A percentile compares a stretch with the other conserved stretches of the same genome.
Evolutionary conservation across 2,329 filamentous ascomycete species (phyloP).

Genomic region (Penicillium polonicum): DNA sequence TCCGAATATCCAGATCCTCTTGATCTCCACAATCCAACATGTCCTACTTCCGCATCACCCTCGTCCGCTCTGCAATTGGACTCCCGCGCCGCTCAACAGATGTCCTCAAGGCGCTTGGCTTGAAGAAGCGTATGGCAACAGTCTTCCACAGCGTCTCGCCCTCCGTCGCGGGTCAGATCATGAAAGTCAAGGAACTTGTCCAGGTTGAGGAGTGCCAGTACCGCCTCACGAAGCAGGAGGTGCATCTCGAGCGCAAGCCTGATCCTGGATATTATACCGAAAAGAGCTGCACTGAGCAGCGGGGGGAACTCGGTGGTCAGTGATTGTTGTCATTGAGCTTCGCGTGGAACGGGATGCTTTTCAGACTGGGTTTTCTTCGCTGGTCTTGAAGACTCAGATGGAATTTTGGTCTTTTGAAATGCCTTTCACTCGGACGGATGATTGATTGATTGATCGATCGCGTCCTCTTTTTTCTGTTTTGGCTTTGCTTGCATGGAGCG

Average conservation of each 20-base stretch:
- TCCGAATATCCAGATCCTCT: slow-evolving; percentile 1
- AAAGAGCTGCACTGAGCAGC: slow-evolving; percentile 41
- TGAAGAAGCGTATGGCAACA: slow-evolving; percentile 78
- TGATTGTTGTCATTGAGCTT: neutral
- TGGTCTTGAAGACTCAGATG: neutral
- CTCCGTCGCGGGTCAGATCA: slow-evolving; percentile 83
- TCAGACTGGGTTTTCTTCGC: neutral
- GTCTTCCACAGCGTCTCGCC: slow-evolving; percentile 85
- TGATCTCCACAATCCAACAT: slow-evolving; percentile 45
- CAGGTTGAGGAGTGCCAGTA: slow-evolving; percentile 73
- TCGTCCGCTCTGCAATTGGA: slow-evolving; percentile 85
- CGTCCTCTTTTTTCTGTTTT: slow-evolving; percentile 7
- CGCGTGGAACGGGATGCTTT: neutral
- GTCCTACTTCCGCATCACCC: slow-evolving; percentile 86
- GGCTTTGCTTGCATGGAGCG: slow-evolving; percentile 17
- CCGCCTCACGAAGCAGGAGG: slow-evolving; percentile 63
- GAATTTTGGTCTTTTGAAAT: neutral
- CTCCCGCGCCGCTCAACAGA: slow-evolving; percentile 76
- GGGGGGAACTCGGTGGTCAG: slow-evolving; percentile 17
- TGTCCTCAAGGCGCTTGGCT: slow-evolving; percentile 79
- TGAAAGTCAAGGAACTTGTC: slow-evolving; percentile 91
- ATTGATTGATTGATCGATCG: neutral
- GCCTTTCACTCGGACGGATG: neutral
- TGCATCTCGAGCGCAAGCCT: slow-evolving; percentile 69
- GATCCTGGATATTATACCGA: slow-evolving; percentile 81